Evolutionary conservation across 208 protist genomes (phyloP).

Genomic region (Leishmania turanica): DNA sequence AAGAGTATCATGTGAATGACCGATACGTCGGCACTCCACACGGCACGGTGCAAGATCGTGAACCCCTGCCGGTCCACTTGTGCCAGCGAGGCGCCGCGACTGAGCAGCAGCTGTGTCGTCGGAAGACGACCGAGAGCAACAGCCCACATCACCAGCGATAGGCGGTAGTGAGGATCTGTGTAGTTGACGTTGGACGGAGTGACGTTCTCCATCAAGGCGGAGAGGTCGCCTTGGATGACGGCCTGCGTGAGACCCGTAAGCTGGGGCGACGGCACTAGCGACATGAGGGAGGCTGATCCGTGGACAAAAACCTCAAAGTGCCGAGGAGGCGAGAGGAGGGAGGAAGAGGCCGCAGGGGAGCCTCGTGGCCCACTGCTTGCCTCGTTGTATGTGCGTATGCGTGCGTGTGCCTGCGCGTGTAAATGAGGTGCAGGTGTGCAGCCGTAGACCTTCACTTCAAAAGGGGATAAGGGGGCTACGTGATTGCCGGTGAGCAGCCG

Average conservation of each 20-base stretch:
- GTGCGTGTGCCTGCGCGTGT: neutral
- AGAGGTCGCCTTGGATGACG: slow-evolving; percentile 56
- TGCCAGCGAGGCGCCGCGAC: slow-evolving; percentile 57
- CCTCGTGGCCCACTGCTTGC: neutral
- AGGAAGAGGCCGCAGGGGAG: neutral
- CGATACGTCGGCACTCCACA: slow-evolving; percentile 71
- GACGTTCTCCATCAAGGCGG: slow-evolving; percentile 39
- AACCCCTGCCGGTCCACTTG: slow-evolving; percentile 67
- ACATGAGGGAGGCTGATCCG: neutral
- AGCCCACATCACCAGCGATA: slow-evolving; percentile 78
- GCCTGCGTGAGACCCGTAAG: slow-evolving; percentile 38
- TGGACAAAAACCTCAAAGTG: neutral
- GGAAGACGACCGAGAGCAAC: slow-evolving; percentile 53
- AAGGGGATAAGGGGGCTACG: neutral
- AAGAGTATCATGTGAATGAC: slow-evolving; percentile 66
- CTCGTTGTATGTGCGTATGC: neutral
- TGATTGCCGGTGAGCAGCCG: neutral
- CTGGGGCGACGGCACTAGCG: slow-evolving; percentile 15
- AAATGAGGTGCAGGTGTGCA: neutral
- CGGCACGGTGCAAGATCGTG: slow-evolving; percentile 74
- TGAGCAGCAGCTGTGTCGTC: slow-evolving; percentile 56
- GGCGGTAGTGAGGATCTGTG: slow-evolving; percentile 57
- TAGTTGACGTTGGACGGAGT: slow-evolving; percentile 81
- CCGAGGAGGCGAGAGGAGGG: neutral
- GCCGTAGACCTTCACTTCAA: neutral